phyloP scores from a whole-genome alignment of 805 yeast species.

The Yamadazyma philogaea region DNA sequence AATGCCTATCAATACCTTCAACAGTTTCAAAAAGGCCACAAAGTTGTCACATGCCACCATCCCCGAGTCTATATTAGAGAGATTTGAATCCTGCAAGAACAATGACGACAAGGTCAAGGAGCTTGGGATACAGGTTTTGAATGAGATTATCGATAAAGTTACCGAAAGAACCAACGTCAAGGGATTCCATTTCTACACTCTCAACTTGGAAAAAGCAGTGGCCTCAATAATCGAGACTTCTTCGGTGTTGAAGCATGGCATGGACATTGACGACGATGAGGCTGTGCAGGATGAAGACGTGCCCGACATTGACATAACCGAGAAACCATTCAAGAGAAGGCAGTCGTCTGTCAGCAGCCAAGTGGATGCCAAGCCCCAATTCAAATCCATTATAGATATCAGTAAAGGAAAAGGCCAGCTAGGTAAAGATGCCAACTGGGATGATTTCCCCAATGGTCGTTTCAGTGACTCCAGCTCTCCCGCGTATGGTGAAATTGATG shows the following conservation, averaged over 20 bases:
- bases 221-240: conserved; percentile 77
- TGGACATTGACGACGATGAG: conserved; percentile 30
- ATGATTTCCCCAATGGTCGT: conserved; percentile 94
- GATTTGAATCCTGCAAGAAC: conserved; percentile 55
- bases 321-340: conserved; percentile 24
- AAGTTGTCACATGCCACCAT: conserved; percentile 82
- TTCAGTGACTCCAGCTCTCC: conserved; percentile 94
- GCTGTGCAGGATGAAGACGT: conserved; percentile 16
- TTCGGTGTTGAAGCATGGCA: conserved; percentile 40
- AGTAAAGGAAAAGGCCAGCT: conserved; percentile 80
- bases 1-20: conserved; percentile 86
- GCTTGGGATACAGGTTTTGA: conserved; percentile 73
- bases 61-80: conserved; percentile 52
- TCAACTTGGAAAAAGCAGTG: conserved; percentile 87
- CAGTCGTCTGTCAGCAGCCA: conserved; percentile 38
- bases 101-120: conserved; percentile 77
- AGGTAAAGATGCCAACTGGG: conserved; percentile 94
- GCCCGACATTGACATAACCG: background rate
- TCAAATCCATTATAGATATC: conserved; percentile 61
- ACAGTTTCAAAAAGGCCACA: conserved; percentile 82
- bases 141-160: conserved; percentile 59
- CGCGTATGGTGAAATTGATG: conserved; percentile 97
- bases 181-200: conserved; percentile 90
- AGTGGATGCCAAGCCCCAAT: conserved; percentile 21
- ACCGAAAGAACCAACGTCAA: conserved; percentile 51